These are phyloP conservation scores for Fusarium sp. DNA, from an alignment of 2,329 filamentous ascomycete genomes.

Conservation along the genomic window DNA sequence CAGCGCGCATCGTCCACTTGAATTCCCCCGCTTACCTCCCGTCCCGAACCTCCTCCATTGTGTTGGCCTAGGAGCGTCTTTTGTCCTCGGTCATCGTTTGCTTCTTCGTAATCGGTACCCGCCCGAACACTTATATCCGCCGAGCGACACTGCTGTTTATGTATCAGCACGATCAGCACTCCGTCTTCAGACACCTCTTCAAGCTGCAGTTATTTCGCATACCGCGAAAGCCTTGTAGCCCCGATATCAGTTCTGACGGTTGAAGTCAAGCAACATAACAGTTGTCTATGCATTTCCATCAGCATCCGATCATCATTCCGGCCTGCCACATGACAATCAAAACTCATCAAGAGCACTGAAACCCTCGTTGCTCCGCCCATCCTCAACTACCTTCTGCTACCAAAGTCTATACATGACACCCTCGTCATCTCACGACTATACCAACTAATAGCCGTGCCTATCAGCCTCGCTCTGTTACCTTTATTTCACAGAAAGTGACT, in stretches of 20 bases:
- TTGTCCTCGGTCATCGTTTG: slow-evolving; percentile 28
- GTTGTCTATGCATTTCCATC: slow-evolving; percentile 67
- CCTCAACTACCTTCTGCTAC: slow-evolving; percentile 50
- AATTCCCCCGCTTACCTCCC: slow-evolving; percentile 23
- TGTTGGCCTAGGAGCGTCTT: slow-evolving; percentile 28
- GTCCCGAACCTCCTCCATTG: slow-evolving; percentile 18
- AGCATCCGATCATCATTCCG: slow-evolving; percentile 59
- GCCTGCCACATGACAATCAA: slow-evolving; percentile 67
- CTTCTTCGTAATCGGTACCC: slow-evolving; percentile 36
- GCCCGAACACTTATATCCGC: slow-evolving; percentile 48
- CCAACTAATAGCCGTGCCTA: slow-evolving; percentile 35
- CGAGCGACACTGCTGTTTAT: slow-evolving; percentile 77
- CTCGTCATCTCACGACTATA: slow-evolving; percentile 42
- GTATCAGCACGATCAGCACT: slow-evolving; percentile 94
- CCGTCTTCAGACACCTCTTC: slow-evolving; percentile 95
- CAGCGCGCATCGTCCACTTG: slow-evolving; percentile 40
- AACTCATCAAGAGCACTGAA: slow-evolving; percentile 67
- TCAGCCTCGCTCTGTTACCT: slow-evolving; percentile 30
- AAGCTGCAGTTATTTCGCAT: slow-evolving; percentile 98
- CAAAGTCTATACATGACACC: slow-evolving; percentile 55
- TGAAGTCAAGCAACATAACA: slow-evolving; percentile 67
- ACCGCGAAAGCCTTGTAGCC: slow-evolving; percentile 92
- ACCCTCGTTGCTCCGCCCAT: slow-evolving; percentile 56
- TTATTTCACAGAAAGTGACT: slow-evolving; percentile 32
- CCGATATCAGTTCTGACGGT: slow-evolving; percentile 90